Conservation (phyloP, 768 basidiomycete genomes). For the Boletus patriciae region DNA sequence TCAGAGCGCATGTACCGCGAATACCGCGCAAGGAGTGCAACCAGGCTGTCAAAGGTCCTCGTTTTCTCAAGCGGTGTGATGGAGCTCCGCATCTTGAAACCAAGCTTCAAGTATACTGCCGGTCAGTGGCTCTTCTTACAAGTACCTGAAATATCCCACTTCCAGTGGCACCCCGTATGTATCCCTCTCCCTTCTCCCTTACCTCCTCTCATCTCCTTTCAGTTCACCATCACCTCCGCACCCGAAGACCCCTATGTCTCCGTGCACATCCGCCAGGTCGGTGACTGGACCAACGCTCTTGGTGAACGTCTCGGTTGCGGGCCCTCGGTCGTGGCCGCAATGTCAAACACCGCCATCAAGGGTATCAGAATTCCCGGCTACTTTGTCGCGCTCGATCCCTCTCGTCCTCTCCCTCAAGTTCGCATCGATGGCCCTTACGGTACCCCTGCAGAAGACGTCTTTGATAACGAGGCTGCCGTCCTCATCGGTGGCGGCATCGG, state of each 20-base stretch:
- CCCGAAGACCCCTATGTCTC: constrained; percentile 94
- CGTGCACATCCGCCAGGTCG: constrained; percentile 90
- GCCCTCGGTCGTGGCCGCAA: constrained; percentile 69
- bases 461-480: constrained; percentile 82
- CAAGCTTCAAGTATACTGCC: constrained; percentile 86
- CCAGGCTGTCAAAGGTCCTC: constrained; percentile 80
- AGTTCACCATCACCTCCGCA: constrained; percentile 95
- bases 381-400: constrained; percentile 74
- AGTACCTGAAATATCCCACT: constrained; percentile 78
- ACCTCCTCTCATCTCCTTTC: background rate
- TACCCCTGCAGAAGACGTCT: constrained; percentile 90
- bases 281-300: constrained; percentile 81
- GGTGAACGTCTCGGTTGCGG: constrained; percentile 86
- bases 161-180: constrained; percentile 95
- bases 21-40: constrained; percentile 74
- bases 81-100: constrained; percentile 91
- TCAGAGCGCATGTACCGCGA: constrained; percentile 84
- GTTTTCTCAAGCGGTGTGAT: constrained; percentile 91
- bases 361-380: constrained; percentile 68
- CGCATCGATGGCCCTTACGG: constrained; percentile 92
- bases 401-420: constrained; percentile 60
- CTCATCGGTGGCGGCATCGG: constrained; percentile 94
- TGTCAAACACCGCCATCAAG: constrained; percentile 78
- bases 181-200: background rate
- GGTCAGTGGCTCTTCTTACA: constrained; percentile 93